Base-by-base conservation (phyloP, 208 protist species). In the Trypanosoma avium region DNA sequence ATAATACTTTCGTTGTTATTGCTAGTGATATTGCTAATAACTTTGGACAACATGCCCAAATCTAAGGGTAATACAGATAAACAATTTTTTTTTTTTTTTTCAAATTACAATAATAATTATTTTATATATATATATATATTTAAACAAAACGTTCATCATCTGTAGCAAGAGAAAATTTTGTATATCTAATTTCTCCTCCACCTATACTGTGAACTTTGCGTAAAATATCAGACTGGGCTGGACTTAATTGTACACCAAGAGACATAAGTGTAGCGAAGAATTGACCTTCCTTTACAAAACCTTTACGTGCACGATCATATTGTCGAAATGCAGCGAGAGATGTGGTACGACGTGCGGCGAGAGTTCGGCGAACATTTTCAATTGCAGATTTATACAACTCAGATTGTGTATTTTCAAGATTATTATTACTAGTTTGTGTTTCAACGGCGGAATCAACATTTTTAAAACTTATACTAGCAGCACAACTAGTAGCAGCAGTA, bases 221-320 rank as follows among this genome's bases (percentile, higher is more conserved):
- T 15, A 93, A 21, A 7, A 65, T 68, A 0, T 69, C 55, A n/a
- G 84, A 71, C 71, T 95, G 81, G 59, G 75, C 58, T n/a, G 85
- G 84, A 35, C 59, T 84, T 49, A 95, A 65, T 49, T 74, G 70
- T 50, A 94, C 84, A 17, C 88, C 83, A 15, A 97, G 72, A 26
- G 81, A 74, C 68, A 81, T 77, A 26, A 97, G 63, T 26, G 77
- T 86, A 3, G 86, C 77, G 40, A 92, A 90, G 67, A 97, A 97
- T 69, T 95, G 90, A 2, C 82, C 81, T 53, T 88, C 79, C 48
- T 86, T 93, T 53, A 97, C 82, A 57, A 75, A 69, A 1, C 87
- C 89, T 26, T 83, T 84, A 8, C 89, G 80, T 15, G 84, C 53
- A 22, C 68, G 64, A 63, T 97, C 92, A 52, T 91, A 96, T 67